Conservation (phyloP, 148 eudicot genomes). For the Limonium bicolor region DNA sequence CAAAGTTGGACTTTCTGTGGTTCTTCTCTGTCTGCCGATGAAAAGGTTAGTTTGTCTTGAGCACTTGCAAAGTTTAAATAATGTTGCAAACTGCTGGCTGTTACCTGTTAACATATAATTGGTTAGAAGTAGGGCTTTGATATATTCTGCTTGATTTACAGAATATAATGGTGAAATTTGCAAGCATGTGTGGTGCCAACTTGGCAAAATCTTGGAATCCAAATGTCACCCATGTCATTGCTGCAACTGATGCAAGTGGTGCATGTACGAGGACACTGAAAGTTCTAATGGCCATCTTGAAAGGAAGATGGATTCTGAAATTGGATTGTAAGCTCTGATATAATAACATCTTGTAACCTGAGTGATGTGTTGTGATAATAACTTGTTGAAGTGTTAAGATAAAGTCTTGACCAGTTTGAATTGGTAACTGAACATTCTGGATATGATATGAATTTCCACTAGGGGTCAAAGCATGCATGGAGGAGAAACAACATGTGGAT, state of each 20-base stretch:
- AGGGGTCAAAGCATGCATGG: slow-evolving; percentile 73
- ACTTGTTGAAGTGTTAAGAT: background rate
- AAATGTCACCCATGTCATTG: slow-evolving; percentile 83
- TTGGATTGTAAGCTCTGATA: slow-evolving; percentile 58
- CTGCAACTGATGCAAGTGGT: slow-evolving; percentile 79
- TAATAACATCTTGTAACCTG: too few relatives aligned
- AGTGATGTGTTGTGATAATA: too few relatives aligned
- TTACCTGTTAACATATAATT: too few relatives aligned
- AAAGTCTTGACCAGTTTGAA: background rate
- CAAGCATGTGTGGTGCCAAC: slow-evolving; percentile 53
- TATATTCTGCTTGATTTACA: slow-evolving; percentile 11
- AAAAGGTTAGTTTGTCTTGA: slow-evolving; percentile 47
- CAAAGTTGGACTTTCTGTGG: slow-evolving; percentile 68
- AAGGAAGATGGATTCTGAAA: slow-evolving; percentile 74
- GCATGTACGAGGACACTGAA: slow-evolving; percentile 71
- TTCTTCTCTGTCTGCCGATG: slow-evolving; percentile 66
- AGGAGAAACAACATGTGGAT: slow-evolving; percentile 26
- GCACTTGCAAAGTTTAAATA: background rate
- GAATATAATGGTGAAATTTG: slow-evolving; percentile 43
- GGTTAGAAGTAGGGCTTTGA: background rate
- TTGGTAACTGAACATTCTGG: background rate
- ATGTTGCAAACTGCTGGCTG: too few relatives aligned
- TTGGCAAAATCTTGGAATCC: slow-evolving; percentile 54
- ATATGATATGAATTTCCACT: slow-evolving; percentile 1
- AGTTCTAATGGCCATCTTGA: slow-evolving; percentile 83